Percentiles rank a stretch among this genome's conserved stretches.
phyloP scores from a whole-genome alignment of 495 filamentous ascomycete genomes.

The Penicillium riverlandense region DNA sequence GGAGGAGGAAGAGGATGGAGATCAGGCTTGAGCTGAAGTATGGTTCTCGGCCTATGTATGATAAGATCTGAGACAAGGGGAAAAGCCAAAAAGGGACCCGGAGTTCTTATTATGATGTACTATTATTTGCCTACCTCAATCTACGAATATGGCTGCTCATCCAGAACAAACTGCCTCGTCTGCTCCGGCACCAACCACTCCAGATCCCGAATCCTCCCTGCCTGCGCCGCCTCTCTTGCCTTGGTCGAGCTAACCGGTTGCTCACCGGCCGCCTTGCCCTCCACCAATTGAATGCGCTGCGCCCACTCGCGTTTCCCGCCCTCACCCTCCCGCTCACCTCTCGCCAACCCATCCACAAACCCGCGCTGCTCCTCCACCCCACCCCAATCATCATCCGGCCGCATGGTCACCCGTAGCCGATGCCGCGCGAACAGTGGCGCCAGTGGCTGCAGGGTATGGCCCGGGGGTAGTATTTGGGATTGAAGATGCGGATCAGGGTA shows the following conservation, averaged over 20 bases:
- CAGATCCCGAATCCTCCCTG: constrained; percentile 46
- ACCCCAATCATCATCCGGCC: constrained; percentile 64
- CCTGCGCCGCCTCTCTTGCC: constrained; percentile 57
- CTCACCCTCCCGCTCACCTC: constrained; percentile 43
- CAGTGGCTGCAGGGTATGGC: constrained; percentile 48
- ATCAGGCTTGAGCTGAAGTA: not conserved
- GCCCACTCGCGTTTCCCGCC: constrained; percentile 64
- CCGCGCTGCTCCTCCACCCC: constrained; percentile 47
- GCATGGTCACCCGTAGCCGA: constrained; percentile 62
- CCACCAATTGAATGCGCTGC: constrained; percentile 60
- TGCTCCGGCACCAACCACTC: constrained; percentile 53
- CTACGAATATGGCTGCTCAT: constrained; percentile 27
- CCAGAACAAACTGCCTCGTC: constrained; percentile 52
- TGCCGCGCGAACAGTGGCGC: constrained; percentile 63
- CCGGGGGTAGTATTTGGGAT: constrained; percentile 75
- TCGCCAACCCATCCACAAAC: constrained; percentile 47
- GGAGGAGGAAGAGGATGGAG: constrained; percentile 44
- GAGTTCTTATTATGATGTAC: constrained; percentile 1
- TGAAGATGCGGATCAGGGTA: constrained; percentile 76
- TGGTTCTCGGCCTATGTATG: too few species aligned
- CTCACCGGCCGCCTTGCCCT: constrained; percentile 47
- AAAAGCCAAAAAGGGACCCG: not conserved
- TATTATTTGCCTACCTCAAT: not conserved
- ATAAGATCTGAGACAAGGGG: too few species aligned
- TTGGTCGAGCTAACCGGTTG: constrained; percentile 69